Evolutionary conservation across 2,329 filamentous ascomycete genomes (phyloP).

Genomic region (Neofusicoccum kwambonambiense): DNA sequence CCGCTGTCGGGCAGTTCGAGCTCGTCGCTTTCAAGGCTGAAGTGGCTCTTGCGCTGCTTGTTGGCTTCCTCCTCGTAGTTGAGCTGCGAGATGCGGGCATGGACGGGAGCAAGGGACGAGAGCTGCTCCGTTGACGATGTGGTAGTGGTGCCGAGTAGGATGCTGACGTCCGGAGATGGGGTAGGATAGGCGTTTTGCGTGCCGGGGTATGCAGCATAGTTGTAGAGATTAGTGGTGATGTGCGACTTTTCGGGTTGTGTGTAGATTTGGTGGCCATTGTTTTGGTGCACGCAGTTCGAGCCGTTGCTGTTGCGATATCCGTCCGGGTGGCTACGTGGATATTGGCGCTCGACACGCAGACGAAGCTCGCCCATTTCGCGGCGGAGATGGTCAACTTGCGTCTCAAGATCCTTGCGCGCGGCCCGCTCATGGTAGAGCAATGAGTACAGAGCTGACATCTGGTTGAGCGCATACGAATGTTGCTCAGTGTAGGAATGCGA

Average conservation of each 20-base stretch:
- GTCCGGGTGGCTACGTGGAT: constrained; percentile 23
- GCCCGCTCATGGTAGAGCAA: constrained; percentile 31
- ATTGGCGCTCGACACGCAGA: constrained; percentile 28
- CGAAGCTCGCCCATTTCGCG: constrained; percentile 31
- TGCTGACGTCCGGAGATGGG: constrained; percentile 2
- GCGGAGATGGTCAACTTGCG: constrained; percentile 32
- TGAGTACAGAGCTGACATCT: constrained; percentile 27
- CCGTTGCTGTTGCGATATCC: constrained; percentile 20
- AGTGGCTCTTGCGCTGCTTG: constrained; percentile 8
- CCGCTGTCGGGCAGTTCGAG: constrained; percentile 3
- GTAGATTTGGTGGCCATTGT: not conserved
- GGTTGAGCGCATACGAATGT: constrained; percentile 12
- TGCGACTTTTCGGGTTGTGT: not conserved
- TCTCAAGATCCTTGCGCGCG: constrained; percentile 34
- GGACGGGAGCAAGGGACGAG: not conserved
- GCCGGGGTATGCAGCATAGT: constrained; percentile 5
- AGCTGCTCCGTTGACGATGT: constrained; percentile 1
- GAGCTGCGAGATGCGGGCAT: not conserved
- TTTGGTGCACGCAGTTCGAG: not conserved
- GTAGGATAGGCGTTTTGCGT: constrained; percentile 11
- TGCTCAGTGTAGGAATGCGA: constrained; percentile 16
- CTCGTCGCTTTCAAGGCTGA: constrained; percentile 14
- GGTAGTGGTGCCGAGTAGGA: constrained; percentile 1
- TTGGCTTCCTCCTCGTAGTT: not conserved
- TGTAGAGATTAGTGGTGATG: constrained; percentile 5